Conservation (phyloP, 2,329 filamentous ascomycete genomes). For the Passalora sequoiae region DNA sequence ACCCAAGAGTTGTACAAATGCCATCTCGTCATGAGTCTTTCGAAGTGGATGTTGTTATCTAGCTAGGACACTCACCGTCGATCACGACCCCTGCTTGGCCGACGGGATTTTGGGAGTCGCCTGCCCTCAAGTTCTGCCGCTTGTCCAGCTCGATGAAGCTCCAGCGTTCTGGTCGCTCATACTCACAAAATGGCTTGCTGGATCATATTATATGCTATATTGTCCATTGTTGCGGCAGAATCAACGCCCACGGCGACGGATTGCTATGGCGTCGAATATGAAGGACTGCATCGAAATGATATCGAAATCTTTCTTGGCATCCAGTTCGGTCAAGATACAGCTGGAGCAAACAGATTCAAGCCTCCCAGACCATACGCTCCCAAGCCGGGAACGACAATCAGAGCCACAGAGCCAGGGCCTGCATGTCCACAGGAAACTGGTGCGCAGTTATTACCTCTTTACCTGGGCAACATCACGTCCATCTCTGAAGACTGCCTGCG, state of each 20-base stretch:
- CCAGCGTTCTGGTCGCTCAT: no score
- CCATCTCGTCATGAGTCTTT: no score
- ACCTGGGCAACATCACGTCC: slow-evolving; percentile 13
- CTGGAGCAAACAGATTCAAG: slow-evolving; percentile 31
- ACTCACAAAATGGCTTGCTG: no score
- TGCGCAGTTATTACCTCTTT: slow-evolving; percentile 4
- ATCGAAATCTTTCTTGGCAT: slow-evolving; percentile 35
- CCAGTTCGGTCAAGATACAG: slow-evolving; percentile 31
- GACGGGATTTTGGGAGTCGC: no score
- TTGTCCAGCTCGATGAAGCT: no score
- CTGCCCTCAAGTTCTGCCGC: no score
- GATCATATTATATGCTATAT: no score
- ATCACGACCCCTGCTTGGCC: no score
- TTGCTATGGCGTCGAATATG: slow-evolving; percentile 20
- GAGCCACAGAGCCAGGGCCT: slow-evolving; percentile 28
- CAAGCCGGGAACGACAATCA: slow-evolving; percentile 21
- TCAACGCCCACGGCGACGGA: background rate
- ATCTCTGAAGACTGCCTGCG: slow-evolving; percentile 30
- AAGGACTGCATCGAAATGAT: slow-evolving; percentile 22
- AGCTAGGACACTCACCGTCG: no score
- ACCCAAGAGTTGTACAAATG: no score
- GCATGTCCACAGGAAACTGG: slow-evolving; percentile 29
- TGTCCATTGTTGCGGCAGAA: no score
- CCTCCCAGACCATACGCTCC: slow-evolving; percentile 26
- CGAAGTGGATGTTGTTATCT: no score